Percentiles rank a stretch among this genome's conserved stretches.
These are phyloP conservation scores for Aureobasidium pullulans DNA, from an alignment of 2,329 filamentous ascomycete genomes.

Conservation along the genomic window DNA sequence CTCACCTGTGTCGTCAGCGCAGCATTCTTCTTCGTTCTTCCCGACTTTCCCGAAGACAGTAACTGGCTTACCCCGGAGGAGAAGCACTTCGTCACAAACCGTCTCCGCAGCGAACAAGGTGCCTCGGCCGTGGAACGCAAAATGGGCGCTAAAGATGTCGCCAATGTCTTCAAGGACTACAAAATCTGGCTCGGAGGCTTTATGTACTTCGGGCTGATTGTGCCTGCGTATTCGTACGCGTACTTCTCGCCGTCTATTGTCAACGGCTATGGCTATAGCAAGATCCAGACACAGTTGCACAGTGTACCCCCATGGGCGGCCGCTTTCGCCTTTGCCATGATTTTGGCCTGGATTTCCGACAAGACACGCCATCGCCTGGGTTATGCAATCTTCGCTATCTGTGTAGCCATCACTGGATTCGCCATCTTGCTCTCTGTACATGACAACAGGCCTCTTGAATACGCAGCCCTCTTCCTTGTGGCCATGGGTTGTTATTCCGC, in stretches of 20 bases:
- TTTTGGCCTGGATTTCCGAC: conserved; percentile 67
- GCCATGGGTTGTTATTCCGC: conserved; percentile 73
- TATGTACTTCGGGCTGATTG: conserved; percentile 45
- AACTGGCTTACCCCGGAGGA: conserved; percentile 36
- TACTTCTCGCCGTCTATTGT: conserved; percentile 45
- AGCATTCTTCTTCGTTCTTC: conserved; percentile 39
- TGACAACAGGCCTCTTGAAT: conserved; percentile 59
- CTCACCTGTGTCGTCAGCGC: conserved; percentile 36
- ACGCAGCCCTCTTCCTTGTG: conserved; percentile 74
- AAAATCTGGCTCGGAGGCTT: conserved; percentile 43
- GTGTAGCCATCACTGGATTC: conserved; percentile 65
- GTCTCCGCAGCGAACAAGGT: conserved; percentile 42
- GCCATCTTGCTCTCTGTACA: conserved; percentile 66
- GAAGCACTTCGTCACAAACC: conserved; percentile 37
- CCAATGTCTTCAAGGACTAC: conserved; percentile 41
- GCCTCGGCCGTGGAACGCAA: conserved; percentile 37
- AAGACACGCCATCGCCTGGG: conserved; percentile 62
- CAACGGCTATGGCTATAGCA: conserved; percentile 42
- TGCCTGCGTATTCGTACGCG: conserved; percentile 35
- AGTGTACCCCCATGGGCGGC: conserved; percentile 57
- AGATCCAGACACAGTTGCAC: conserved; percentile 48
- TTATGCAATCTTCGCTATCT: conserved; percentile 64
- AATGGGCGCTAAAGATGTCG: conserved; percentile 37
- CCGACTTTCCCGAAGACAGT: conserved; percentile 52
- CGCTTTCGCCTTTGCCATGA: conserved; percentile 72